Evolutionary conservation across 257 asterid species (phyloP).

Genomic region (Przewalskia tangutica): DNA sequence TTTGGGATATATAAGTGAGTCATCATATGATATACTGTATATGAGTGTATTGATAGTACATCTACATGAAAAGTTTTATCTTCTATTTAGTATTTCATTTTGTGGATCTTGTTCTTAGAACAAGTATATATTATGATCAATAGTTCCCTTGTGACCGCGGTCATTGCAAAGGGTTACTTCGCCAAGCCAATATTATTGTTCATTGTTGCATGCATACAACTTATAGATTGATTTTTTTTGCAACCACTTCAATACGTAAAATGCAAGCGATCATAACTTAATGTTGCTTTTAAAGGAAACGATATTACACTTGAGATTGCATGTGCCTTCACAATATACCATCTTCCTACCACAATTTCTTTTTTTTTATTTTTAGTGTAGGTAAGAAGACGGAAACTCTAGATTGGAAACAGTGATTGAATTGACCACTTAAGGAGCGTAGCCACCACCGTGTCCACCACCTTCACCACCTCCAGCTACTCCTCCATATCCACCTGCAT

Average conservation of each 20-base stretch:
- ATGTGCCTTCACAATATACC: background rate
- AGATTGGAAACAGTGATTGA: background rate
- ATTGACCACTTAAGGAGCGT: slow-evolving; percentile 23
- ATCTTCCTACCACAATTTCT: background rate
- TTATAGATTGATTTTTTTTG: background rate
- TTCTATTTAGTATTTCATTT: no score
- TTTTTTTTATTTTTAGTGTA: background rate
- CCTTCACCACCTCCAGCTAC: slow-evolving; percentile 48
- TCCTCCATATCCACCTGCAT: slow-evolving; percentile 37
- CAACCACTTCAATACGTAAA: background rate
- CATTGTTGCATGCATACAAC: background rate
- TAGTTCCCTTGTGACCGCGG: background rate
- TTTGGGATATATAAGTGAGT: background rate
- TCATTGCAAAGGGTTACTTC: background rate
- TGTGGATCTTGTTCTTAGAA: background rate
- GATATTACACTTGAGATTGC: background rate
- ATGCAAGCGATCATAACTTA: background rate
- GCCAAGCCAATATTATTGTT: background rate
- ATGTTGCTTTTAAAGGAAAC: background rate
- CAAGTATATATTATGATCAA: background rate
- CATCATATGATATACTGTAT: background rate
- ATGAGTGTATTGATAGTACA: background rate
- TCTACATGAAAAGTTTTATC: background rate
- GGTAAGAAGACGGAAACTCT: background rate
- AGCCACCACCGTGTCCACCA: slow-evolving; percentile 49